A percentile compares a stretch with the other conserved stretches of the same genome.
Conservation (phyloP, 2,329 filamentous ascomycete species). For the Hypomyces rosellus region DNA sequence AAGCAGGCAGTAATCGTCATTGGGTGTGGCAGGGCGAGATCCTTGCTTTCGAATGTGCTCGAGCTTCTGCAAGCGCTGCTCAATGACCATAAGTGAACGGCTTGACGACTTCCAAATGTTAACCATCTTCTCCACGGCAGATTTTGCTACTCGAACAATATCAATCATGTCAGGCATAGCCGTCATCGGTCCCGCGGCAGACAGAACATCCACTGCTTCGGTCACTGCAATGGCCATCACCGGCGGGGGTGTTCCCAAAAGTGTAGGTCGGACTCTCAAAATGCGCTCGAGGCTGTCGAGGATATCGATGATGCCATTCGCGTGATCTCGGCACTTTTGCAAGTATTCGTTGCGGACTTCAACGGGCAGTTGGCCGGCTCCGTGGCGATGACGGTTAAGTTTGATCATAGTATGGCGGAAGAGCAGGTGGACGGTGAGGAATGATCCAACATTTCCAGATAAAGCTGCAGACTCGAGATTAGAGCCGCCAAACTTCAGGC, state of each 20-base stretch:
- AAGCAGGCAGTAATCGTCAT: slow-evolving; percentile 26
- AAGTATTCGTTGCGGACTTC: slow-evolving; percentile 40
- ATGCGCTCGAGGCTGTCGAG: slow-evolving; percentile 35
- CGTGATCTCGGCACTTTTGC: slow-evolving; percentile 44
- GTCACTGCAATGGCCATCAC: slow-evolving; percentile 57
- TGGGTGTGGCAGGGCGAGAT: slow-evolving; percentile 20
- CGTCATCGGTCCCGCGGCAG: slow-evolving; percentile 49
- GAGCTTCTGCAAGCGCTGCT: slow-evolving; percentile 30
- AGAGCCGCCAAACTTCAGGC: slow-evolving; percentile 46
- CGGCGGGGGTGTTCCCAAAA: slow-evolving; percentile 45
- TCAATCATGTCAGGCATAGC: slow-evolving; percentile 47
- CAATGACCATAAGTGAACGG: slow-evolving; percentile 43
- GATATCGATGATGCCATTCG: slow-evolving; percentile 45
- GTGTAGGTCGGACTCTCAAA: slow-evolving; percentile 24
- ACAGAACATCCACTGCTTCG: slow-evolving; percentile 60
- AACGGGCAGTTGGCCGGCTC: slow-evolving; percentile 30
- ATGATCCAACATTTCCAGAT: slow-evolving; percentile 49
- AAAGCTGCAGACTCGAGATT: slow-evolving; percentile 53
- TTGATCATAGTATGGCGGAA: slow-evolving; percentile 59
- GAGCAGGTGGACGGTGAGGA: slow-evolving; percentile 60
- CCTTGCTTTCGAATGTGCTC: slow-evolving; percentile 27
- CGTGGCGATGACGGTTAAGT: slow-evolving; percentile 54
- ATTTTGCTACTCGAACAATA: slow-evolving; percentile 46
- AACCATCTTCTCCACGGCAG: slow-evolving; percentile 49
- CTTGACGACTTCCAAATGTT: slow-evolving; percentile 54